Base-by-base conservation (phyloP, 768 basidiomycete species). In the Rhodotorula toruloides region DNA sequence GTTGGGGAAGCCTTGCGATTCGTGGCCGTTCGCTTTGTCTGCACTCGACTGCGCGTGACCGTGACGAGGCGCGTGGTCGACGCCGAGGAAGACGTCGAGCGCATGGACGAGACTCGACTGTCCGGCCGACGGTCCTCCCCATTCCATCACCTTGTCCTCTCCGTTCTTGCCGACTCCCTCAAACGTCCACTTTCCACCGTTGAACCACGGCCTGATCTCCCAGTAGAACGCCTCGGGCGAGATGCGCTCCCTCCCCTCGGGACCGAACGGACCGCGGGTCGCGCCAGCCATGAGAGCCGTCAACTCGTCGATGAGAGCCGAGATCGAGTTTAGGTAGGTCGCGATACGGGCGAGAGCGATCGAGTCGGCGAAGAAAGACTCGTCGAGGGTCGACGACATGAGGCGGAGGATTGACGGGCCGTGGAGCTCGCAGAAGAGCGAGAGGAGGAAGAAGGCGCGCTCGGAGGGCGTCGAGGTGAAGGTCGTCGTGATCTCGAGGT, bases 91-190 rank as follows among this genome's bases (percentile, higher is more conserved):
- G 36, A 86, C 79, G 67, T 88, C 88, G 17, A 89, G 77, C 10
- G 84, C 83, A 63, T 89, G 88, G 81, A 99, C 91, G 61, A 93
- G 83, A 56, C 86, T 87, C 77, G 89, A 91, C 80, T 99, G 94
- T 3, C 94, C 94, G 2, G 91, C 94, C 16, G 89, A 91, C 31
- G 94, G 93, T 0, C 94, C 94, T 2, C 67, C 71, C 47, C 59
- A 64, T 31, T 68, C 66, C 36, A 83, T 79, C 34, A 80, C 81
- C n/a, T 78, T 68, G 14, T 74, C 73, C 32, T 77, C 79, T 0
- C 79, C 79, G 39, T 83, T 79, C 10, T 81, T 81, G 0, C 65
- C 70, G 13, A 89, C 84, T 0, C 89, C 91, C 74, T 91, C 87
- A 76, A 88, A 97, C 46, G 86, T 79, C 80, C 81, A 81, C 44